Percentiles rank a stretch among this genome's conserved stretches.
Conservation (phyloP, 805 yeast genomes). For the Cyberlindnera saturnus region DNA sequence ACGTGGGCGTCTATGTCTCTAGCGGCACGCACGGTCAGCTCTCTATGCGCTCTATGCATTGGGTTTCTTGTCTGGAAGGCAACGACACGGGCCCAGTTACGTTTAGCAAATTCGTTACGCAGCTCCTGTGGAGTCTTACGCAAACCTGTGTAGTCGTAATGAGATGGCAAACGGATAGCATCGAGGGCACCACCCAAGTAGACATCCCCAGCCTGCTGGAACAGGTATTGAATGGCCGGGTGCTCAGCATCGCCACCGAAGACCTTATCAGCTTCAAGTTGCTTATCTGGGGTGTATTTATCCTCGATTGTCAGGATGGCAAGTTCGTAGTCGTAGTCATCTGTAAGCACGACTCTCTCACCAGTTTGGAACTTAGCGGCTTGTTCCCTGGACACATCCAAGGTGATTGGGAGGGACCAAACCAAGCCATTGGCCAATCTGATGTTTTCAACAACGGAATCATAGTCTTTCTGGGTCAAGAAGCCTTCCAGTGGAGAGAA, state of each 20-base stretch:
- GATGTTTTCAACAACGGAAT: constrained; percentile 57
- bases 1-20: constrained; percentile 82
- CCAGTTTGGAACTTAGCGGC: constrained; percentile 43
- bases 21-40: constrained; percentile 95
- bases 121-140: constrained; percentile 89
- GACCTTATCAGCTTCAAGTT: constrained; percentile 73
- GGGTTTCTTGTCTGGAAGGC: constrained; percentile 99
- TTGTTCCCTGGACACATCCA: constrained; percentile 57
- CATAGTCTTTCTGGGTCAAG: constrained; percentile 57
- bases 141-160: constrained; percentile 82
- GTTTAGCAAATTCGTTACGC: constrained; percentile 72
- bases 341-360: constrained; percentile 66
- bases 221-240: constrained; percentile 78
- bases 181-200: constrained; percentile 86
- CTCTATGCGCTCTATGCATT: constrained; percentile 98
- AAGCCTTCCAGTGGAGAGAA: constrained; percentile 78
- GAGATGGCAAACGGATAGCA: constrained; percentile 78
- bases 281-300: constrained; percentile 76
- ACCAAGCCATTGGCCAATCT: constrained; percentile 71
- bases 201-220: constrained; percentile 69
- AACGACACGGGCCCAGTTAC: constrained; percentile 84
- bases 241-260: constrained; percentile 97
- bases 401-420: constrained; percentile 90
- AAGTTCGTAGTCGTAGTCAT: constrained; percentile 71
- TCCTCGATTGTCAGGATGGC: constrained; percentile 80